Conservation (phyloP, 331 rosid species). For the Stylosanthes scabra region DNA sequence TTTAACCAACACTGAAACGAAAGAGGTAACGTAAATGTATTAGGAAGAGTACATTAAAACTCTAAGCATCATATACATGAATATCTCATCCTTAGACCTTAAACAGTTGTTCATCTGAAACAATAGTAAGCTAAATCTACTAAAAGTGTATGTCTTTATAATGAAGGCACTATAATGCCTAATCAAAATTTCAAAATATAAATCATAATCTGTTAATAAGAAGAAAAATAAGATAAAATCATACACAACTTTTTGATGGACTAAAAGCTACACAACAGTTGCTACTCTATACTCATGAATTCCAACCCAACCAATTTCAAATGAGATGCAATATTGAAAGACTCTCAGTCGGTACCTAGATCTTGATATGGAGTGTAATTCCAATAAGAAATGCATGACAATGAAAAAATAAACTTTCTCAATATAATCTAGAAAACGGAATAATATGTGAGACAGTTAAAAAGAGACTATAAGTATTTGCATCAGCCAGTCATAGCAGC, state of each 20-base stretch:
- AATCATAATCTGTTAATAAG: background rate
- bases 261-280: background rate
- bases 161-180: constrained; percentile 6
- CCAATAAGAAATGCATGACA: background rate
- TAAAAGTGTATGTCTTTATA: constrained; percentile 9
- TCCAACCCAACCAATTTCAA: background rate
- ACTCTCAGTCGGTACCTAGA: background rate
- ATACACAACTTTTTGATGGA: background rate
- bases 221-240: background rate
- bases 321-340: background rate
- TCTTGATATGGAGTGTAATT: background rate
- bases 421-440: background rate
- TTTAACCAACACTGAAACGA: constrained; percentile 87
- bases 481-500: background rate
- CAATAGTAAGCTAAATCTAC: constrained; percentile 15
- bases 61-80: constrained; percentile 3
- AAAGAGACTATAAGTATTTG: background rate
- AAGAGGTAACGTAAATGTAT: constrained; percentile 31
- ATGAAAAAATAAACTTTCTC: background rate
- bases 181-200: constrained; percentile 13
- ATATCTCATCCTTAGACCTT: background rate
- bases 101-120: constrained; percentile 22
- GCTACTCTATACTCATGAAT: background rate
- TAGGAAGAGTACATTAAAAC: constrained; percentile 11
- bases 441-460: background rate